These are phyloP conservation scores for Ceriops tagal DNA, from an alignment of 345 rosid genomes.

Conservation along the genomic window DNA sequence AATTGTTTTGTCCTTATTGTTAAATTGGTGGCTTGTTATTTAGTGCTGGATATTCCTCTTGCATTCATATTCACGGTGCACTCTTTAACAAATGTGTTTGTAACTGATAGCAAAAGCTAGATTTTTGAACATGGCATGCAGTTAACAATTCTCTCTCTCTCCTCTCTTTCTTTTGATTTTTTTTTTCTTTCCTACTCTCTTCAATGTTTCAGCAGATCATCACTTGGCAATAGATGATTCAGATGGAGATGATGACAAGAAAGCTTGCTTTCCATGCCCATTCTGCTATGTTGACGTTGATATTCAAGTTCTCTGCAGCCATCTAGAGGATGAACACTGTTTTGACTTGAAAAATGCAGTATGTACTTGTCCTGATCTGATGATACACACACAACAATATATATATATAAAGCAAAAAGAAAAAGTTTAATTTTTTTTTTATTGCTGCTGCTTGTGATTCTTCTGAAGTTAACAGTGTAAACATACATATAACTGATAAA, in stretches of 20 bases:
- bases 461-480: neutral
- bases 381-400: neutral
- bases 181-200: neutral
- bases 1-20: neutral
- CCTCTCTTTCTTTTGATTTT: neutral
- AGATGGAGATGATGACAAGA: conserved; percentile 47
- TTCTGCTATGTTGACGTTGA: conserved; percentile 57
- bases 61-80: neutral
- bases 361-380: conserved; percentile 24
- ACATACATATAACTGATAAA: neutral
- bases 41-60: neutral
- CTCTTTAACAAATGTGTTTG: neutral
- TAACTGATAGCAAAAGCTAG: neutral
- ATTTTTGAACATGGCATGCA: conserved; percentile 4
- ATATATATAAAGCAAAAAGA: neutral
- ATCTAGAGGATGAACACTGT: conserved; percentile 58
- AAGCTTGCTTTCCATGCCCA: conserved; percentile 49
- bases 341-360: conserved; percentile 58
- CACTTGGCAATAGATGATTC: conserved; percentile 26
- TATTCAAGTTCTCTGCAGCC: conserved; percentile 39
- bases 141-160: neutral
- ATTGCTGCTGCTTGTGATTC: neutral
- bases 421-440: neutral
- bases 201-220: conserved; percentile 23
- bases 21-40: neutral